Conservation (phyloP, 768 basidiomycete genomes). For the Phaeolepiota aurea region DNA sequence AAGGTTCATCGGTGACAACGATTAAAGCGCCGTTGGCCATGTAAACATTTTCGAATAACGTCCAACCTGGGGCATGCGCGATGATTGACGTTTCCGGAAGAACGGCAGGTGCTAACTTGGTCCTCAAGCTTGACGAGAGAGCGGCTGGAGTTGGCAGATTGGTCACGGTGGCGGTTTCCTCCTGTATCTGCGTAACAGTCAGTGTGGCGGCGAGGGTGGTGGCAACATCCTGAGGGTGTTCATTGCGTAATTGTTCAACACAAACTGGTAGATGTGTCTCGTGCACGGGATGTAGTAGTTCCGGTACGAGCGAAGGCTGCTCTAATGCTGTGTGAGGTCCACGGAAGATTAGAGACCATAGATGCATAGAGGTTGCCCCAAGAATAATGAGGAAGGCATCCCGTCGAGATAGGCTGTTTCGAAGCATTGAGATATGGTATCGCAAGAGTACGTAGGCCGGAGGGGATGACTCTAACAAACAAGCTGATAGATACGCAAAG, state of each 20-base stretch:
- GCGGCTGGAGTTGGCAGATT: not conserved
- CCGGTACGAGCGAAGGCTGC: too few species aligned
- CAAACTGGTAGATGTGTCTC: not conserved
- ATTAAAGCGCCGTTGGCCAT: slow-evolving; percentile 68
- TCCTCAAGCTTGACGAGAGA: not conserved
- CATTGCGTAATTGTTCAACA: not conserved
- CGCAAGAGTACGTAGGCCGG: too few species aligned
- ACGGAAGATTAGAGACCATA: slow-evolving; percentile 34
- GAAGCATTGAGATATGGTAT: not conserved
- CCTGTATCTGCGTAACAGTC: not conserved
- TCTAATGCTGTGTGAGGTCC: not conserved
- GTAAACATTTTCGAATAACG: slow-evolving; percentile 68
- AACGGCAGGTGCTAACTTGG: not conserved
- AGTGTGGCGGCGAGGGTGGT: not conserved
- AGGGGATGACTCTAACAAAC: too few species aligned
- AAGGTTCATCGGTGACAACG: slow-evolving; percentile 35
- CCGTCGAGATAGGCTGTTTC: slow-evolving; percentile 31
- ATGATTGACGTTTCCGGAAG: slow-evolving; percentile 17
- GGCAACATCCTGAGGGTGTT: not conserved
- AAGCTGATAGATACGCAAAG: not conserved
- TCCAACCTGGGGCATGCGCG: slow-evolving; percentile 68
- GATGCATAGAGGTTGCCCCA: slow-evolving; percentile 48
- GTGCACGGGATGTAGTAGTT: not conserved
- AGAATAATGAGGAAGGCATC: slow-evolving; percentile 54
- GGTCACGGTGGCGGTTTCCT: not conserved